Base-by-base conservation (phyloP, 371 early-diverging fungal species). In the Mucor lusitanicus region DNA sequence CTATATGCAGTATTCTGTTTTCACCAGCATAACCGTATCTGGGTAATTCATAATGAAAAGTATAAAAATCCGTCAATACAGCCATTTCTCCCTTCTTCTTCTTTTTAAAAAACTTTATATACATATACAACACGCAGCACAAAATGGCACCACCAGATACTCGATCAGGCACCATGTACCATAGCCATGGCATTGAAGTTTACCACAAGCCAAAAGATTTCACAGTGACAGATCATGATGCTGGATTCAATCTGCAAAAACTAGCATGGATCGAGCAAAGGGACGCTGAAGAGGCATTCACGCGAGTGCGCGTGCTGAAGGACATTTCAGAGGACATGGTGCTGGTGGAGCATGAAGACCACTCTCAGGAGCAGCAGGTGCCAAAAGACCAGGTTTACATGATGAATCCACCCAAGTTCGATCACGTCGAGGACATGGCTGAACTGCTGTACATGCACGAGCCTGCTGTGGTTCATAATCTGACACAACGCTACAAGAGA, bases 381-480 rank as follows among this genome's bases (percentile, higher is more conserved):
- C 32, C 58, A 6, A 68, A 57, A 58, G 92, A 91, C 65, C 90
- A 92, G 54, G 90, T 95, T 2, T 92, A 95, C 63, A 95, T 97
- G 80, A 97, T 98, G 93, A 99, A 99, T 69, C 99, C 99, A 50
- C 96, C 97, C 39, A 99, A 99, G 82, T 99, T 99, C 77, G 99
- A 99, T 76, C 89, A 91, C 70, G 95, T 93, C 37, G 99, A 99
- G 61, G 99, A 99, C 87, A 96, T 99, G 97, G 99, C 99, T 19
- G 96, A 96, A 59, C 77, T 99, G 71, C 94, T 96, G 3, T 91
- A 99, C 80, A 84, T 99, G 53, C 99, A 99, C 79, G 99, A 99
- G 76, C 98, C 99, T 1, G 95, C 98, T 3, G 99, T 99, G 7
- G 89, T 99, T 19, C 95, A 99, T 84, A 99, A 98, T 68, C 86